These are phyloP conservation scores for Ustilago bromivora DNA, from an alignment of 1,284 basidiomycete genomes.

Conservation along the genomic window DNA sequence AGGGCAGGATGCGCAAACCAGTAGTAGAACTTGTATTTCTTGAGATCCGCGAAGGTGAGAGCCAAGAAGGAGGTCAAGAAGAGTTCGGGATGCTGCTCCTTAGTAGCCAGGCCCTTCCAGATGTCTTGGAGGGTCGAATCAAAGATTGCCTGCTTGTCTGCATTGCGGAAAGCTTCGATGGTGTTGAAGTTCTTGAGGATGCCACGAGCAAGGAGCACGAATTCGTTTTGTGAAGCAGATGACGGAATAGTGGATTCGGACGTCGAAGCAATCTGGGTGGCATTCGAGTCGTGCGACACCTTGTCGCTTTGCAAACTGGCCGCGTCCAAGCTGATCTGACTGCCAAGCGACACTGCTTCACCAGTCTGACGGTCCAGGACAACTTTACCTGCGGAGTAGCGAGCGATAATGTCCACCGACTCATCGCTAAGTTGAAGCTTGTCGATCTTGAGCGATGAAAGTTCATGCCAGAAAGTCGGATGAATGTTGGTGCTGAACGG, in stretches of 20 bases:
- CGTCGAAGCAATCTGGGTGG: conserved; percentile 9
- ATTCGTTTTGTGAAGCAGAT: not conserved
- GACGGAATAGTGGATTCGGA: conserved; percentile 72
- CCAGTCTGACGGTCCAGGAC: conserved; percentile 81
- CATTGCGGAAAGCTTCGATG: conserved; percentile 91
- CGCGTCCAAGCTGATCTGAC: conserved; percentile 62
- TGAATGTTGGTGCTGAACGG: conserved; percentile 88
- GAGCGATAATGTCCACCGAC: conserved; percentile 76
- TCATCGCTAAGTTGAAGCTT: conserved; percentile 85
- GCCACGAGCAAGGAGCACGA: conserved; percentile 71
- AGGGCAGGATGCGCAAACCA: conserved; percentile 98
- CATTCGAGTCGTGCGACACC: conserved; percentile 8
- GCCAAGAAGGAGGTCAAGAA: conserved; percentile 82
- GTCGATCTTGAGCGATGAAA: conserved; percentile 90
- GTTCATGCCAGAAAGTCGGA: conserved; percentile 91
- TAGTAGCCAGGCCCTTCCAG: conserved; percentile 29
- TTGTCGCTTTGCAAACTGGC: conserved; percentile 72
- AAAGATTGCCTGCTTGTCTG: conserved; percentile 87
- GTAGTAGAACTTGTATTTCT: conserved; percentile 97
- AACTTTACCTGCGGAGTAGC: conserved; percentile 79
- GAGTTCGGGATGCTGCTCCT: conserved; percentile 35
- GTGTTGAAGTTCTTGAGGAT: conserved; percentile 86
- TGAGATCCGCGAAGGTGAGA: conserved; percentile 94
- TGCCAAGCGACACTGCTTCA: conserved; percentile 57
- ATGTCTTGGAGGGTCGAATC: conserved; percentile 42